Evolutionary conservation across 2,329 filamentous ascomycete genomes (phyloP), one percentile per base, ranked within the genome.

Genomic region (Pseudogymnoascus sp.): DNA sequence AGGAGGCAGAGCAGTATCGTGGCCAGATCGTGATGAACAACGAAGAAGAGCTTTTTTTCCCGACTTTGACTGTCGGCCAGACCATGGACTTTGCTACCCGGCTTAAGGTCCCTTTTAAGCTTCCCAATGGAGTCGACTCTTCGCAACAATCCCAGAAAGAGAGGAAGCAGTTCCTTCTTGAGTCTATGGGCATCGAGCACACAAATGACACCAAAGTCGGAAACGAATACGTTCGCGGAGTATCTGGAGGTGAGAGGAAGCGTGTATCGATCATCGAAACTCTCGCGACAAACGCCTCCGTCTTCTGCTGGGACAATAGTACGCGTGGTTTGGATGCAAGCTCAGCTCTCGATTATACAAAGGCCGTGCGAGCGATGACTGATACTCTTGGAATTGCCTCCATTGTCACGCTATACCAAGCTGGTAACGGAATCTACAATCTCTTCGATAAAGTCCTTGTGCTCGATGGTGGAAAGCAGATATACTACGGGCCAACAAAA

Each of bases 371-470:
- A 2, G 81, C 83, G 68, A 87, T 90, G 82, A 89, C 88, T 14
- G 84, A 90, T 66, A 79, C 87, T 68, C 83, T 81, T 67, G 81
- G 85, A 65, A 81, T 83, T n/a, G 88, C 87, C 0, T 87, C 85
- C 0, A 79, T 89, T 14, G 87, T 89, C 1, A 90, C 88, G 0
- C 78, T 91, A 0, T 91, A 91, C 73, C 86, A 86, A 72, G 86
- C 83, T 13, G 86, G 83, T 62, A 84, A 89, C 71, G 82, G 81
- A 19, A 87, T 89, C 69, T 88, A 88, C 72, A 80, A 85, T 66
- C 78, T 89, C 1, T 89, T 90, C 76, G 89, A 92, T 74, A 92
- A 92, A 74, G 88, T 92, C 0, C 75, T 90, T 51, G 82, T 92
- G n/a, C 88, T 92, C 60, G 87, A 90, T 66, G 78, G 83, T 64